phyloP scores from a whole-genome alignment of 1,139 yeast genomes.

The Pichiaceae sp. region DNA sequence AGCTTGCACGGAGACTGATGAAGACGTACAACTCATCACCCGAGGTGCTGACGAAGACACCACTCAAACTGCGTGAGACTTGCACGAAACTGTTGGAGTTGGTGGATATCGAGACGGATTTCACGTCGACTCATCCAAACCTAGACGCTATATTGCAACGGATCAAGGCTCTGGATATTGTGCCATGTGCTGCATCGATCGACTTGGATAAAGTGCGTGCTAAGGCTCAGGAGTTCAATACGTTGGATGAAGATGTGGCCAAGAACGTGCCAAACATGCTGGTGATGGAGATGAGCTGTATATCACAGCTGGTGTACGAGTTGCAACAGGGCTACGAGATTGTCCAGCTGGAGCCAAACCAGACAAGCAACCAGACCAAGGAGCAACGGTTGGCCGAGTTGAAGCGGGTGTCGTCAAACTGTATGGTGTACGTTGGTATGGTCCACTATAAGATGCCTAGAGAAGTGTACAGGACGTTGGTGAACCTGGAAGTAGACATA shows the following conservation, averaged over 20 bases:
- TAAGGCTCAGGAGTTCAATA: constrained; percentile 47
- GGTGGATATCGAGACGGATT: constrained; percentile 59
- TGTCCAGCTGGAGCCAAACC: constrained; percentile 21
- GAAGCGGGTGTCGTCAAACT: constrained; percentile 65
- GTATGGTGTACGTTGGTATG: constrained; percentile 94
- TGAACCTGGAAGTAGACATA: constrained; percentile 56
- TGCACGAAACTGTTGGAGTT: constrained; percentile 58
- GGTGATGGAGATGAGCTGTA: constrained; percentile 74
- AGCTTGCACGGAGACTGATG: constrained; percentile 52
- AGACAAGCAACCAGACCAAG: constrained; percentile 21
- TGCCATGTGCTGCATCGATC: constrained; percentile 48
- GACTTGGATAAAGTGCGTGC: constrained; percentile 41
- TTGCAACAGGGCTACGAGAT: constrained; percentile 23
- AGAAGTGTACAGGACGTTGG: constrained; percentile 71
- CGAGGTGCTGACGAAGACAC: constrained; percentile 35
- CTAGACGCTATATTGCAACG: constrained; percentile 54
- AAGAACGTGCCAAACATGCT: constrained; percentile 76
- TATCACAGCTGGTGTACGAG: constrained; percentile 50
- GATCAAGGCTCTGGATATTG: constrained; percentile 51
- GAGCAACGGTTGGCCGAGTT: constrained; percentile 50
- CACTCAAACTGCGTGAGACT: constrained; percentile 47
- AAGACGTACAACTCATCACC: constrained; percentile 44
- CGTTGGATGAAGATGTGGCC: constrained; percentile 62
- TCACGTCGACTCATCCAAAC: constrained; percentile 36
- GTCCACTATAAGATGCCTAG: constrained; percentile 93